A percentile compares a stretch with the other conserved stretches of the same genome.
Conservation (phyloP, 2,329 filamentous ascomycete genomes). For the Tolypocladium pustulatum region DNA sequence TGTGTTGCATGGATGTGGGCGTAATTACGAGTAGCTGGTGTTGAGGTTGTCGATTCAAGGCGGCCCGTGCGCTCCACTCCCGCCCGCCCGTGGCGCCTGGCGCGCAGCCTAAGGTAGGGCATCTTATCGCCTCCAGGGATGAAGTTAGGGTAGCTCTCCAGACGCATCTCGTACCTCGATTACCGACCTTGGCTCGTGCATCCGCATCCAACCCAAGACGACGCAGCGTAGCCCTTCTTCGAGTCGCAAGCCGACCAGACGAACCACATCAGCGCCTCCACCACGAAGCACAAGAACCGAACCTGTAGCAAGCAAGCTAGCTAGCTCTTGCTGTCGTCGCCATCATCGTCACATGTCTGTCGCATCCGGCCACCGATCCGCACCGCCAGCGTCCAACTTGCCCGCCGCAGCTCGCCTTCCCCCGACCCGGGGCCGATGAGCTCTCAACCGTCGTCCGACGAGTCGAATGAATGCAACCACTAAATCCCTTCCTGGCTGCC, state of each 20-base stretch:
- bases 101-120: neutral
- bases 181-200: neutral
- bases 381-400: neutral
- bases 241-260: neutral
- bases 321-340: neutral
- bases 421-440: slow-evolving; percentile 16
- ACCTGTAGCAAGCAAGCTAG: neutral
- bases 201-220: neutral
- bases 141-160: neutral
- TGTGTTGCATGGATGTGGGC: neutral
- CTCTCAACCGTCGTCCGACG: slow-evolving; percentile 14
- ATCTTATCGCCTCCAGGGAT: neutral
- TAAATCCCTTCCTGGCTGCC: slow-evolving; percentile 97
- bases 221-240: neutral
- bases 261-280: neutral
- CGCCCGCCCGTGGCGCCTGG: neutral
- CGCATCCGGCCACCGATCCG: neutral
- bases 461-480: slow-evolving; percentile 69
- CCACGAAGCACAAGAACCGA: neutral
- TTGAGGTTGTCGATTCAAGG: neutral
- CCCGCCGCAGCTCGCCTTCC: slow-evolving; percentile 3
- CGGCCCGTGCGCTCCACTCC: neutral
- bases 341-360: neutral
- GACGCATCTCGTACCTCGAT: neutral
- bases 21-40: neutral